phyloP scores from a whole-genome alignment of 345 rosid species.

The Xanthoceras sorbifolium region DNA sequence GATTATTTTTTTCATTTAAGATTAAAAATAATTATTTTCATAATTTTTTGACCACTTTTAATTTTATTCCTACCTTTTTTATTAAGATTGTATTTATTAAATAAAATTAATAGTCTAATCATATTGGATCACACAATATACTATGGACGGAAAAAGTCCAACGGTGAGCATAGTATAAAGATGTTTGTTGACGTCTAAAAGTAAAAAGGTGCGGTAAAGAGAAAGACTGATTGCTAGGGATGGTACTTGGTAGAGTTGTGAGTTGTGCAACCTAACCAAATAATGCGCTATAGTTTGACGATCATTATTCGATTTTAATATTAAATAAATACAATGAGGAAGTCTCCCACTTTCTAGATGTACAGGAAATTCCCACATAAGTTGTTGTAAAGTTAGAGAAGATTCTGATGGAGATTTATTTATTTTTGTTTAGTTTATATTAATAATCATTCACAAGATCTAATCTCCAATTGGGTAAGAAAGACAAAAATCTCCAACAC shows the following conservation, averaged over 20 bases:
- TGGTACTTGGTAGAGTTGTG: neutral
- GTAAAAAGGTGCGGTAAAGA: too few species aligned
- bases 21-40: too few species aligned
- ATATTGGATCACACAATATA: too few species aligned
- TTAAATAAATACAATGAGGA: constrained; percentile 5
- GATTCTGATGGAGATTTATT: constrained; percentile 22
- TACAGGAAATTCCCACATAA: neutral
- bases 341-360: constrained; percentile 24
- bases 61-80: too few species aligned
- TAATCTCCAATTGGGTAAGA: constrained; percentile 18
- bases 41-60: too few species aligned
- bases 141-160: too few species aligned
- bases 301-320: neutral
- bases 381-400: constrained; percentile 13
- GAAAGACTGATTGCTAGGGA: too few species aligned
- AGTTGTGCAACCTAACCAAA: neutral
- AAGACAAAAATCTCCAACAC: constrained; percentile 26
- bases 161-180: too few species aligned
- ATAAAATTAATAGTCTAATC: too few species aligned
- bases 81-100: too few species aligned
- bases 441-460: constrained; percentile 4
- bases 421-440: neutral
- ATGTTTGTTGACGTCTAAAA: too few species aligned
- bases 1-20: too few species aligned
- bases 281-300: neutral